These are phyloP conservation scores for Amanita muscaria DNA, from an alignment of 768 basidiomycete species.

Conservation along the genomic window DNA sequence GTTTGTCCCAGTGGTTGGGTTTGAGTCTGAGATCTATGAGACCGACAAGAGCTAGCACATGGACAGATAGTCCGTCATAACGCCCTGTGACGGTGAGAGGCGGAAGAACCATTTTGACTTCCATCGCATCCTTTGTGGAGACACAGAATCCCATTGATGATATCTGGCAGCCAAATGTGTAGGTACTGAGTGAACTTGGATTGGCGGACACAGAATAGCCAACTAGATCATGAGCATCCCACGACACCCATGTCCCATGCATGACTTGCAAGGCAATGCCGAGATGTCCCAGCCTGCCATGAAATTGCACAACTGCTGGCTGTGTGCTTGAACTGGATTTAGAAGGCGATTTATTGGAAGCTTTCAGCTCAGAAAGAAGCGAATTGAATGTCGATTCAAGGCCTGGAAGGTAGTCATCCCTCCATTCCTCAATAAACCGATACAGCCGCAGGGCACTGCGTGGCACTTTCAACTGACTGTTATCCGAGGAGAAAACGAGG, in stretches of 20 bases:
- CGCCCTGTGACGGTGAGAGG: constrained; percentile 53
- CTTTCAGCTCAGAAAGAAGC: constrained; percentile 54
- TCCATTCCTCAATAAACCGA: constrained; percentile 77
- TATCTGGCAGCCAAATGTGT: constrained; percentile 57
- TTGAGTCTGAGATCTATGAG: constrained; percentile 67
- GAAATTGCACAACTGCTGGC: constrained; percentile 35
- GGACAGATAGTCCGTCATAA: constrained; percentile 39
- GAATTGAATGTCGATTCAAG: constrained; percentile 60
- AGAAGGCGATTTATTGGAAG: constrained; percentile 28
- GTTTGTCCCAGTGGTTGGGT: constrained; percentile 75
- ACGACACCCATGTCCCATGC: constrained; percentile 83
- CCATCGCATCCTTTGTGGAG: constrained; percentile 32
- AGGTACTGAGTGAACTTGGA: constrained; percentile 22
- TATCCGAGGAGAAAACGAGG: constrained; percentile 34
- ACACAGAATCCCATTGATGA: constrained; percentile 40
- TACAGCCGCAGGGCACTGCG: constrained; percentile 76
- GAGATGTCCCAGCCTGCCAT: constrained; percentile 41
- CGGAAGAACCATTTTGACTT: constrained; percentile 59
- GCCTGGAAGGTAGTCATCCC: constrained; percentile 66
- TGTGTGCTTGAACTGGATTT: constrained; percentile 20
- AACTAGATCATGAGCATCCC: constrained; percentile 48
- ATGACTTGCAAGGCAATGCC: constrained; percentile 71
- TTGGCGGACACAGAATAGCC: constrained; percentile 36
- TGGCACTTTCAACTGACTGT: constrained; percentile 53
- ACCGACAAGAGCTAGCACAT: constrained; percentile 54